These are phyloP conservation scores for Populus pruinosa DNA, from an alignment of 345 rosid species.

Conservation along the genomic window DNA sequence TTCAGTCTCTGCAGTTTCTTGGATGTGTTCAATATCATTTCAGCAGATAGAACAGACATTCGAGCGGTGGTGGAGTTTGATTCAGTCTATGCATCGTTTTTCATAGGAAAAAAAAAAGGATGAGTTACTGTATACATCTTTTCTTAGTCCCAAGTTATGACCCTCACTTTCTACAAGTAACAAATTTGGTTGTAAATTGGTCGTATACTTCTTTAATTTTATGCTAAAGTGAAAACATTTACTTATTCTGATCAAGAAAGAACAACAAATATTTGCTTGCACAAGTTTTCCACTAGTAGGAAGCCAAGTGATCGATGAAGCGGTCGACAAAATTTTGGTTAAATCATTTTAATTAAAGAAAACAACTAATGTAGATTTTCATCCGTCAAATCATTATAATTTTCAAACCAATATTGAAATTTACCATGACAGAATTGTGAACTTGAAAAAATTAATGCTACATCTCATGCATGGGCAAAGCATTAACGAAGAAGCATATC, in stretches of 20 bases:
- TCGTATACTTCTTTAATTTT: background rate
- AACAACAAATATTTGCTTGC: background rate
- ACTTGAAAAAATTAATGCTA: background rate
- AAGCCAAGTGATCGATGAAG: too few relatives aligned
- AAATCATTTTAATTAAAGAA: background rate
- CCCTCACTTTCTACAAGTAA: background rate
- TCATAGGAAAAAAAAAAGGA: background rate
- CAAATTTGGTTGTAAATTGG: background rate
- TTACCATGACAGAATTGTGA: background rate
- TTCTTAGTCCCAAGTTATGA: background rate
- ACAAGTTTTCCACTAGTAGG: background rate
- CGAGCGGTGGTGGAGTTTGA: too few relatives aligned
- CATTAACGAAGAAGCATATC: constrained; percentile 29
- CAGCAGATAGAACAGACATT: too few relatives aligned
- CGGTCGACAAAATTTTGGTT: background rate
- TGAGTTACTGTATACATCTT: background rate
- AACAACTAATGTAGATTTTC: background rate
- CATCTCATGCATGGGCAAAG: constrained; percentile 16
- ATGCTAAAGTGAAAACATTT: background rate
- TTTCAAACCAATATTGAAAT: background rate
- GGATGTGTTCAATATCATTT: background rate
- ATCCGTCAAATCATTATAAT: background rate
- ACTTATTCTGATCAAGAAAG: background rate
- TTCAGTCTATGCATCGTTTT: background rate
- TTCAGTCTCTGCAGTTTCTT: background rate